Conservation (phyloP, 2,329 filamentous ascomycete species). For the Hymenotorrendiella dingleyae region DNA sequence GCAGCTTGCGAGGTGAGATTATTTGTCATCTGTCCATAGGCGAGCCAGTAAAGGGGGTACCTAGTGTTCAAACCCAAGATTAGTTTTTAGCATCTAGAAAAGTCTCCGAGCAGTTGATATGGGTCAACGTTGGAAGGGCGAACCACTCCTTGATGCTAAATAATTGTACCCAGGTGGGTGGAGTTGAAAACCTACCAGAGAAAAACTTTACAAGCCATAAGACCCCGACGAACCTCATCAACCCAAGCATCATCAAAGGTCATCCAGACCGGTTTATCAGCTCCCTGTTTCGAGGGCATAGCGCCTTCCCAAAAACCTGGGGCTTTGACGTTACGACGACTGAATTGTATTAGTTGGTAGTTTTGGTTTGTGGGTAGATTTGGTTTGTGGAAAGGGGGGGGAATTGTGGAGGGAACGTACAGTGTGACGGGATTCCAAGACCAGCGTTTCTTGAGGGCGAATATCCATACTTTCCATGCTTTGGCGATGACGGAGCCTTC, state of each 20-base stretch:
- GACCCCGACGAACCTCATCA: constrained; percentile 53
- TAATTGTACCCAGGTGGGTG: no score
- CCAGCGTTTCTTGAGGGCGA: constrained; percentile 37
- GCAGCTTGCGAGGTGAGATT: constrained; percentile 61
- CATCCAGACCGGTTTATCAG: constrained; percentile 67
- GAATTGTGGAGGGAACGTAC: no score
- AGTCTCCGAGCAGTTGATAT: no score
- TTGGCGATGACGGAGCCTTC: constrained; percentile 56
- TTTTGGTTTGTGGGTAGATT: background rate
- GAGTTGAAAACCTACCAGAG: constrained; percentile 61
- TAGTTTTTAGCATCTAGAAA: no score
- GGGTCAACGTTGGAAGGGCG: no score
- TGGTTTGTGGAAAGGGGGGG: no score
- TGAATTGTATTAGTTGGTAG: constrained; percentile 11
- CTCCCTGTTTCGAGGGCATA: constrained; percentile 47
- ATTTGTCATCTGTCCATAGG: constrained; percentile 62
- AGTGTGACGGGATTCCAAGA: constrained; percentile 47
- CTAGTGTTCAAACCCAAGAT: no score
- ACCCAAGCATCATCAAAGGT: constrained; percentile 78
- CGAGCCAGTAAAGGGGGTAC: constrained; percentile 34
- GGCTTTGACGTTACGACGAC: constrained; percentile 46
- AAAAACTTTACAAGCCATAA: constrained; percentile 61
- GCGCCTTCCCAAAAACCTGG: constrained; percentile 54
- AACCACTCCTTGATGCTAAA: no score
- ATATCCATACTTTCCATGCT: constrained; percentile 45